Percentiles rank a stretch among this genome's conserved stretches.
Conservation (phyloP, 139 green algal genomes). For the Volvox africanus region DNA sequence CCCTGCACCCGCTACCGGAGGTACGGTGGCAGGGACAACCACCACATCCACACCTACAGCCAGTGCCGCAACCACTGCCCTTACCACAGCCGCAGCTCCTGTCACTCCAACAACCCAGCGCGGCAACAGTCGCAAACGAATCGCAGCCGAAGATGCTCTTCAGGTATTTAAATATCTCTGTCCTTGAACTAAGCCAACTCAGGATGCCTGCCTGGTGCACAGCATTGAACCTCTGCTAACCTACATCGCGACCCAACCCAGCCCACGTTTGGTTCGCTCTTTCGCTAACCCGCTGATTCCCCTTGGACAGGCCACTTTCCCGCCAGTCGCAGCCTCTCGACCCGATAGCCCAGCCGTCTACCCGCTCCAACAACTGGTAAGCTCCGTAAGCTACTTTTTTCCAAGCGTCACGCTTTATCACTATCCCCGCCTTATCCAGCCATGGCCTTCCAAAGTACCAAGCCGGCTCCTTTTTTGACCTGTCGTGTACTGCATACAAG, state of each 20-base stretch:
- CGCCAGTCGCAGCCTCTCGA: background rate
- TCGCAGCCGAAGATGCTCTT: background rate
- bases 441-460: no score
- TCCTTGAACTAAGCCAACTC: background rate
- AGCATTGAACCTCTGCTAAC: background rate
- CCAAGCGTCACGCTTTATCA: no score
- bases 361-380: background rate
- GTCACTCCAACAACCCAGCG: background rate
- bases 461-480: no score
- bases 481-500: no score
- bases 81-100: background rate
- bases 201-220: no score
- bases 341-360: background rate
- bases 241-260: background rate
- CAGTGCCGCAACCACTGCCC: background rate
- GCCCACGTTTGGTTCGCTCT: no score
- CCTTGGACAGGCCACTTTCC: no score
- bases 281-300: no score
- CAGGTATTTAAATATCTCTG: background rate
- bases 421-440: no score
- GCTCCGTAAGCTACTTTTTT: no score
- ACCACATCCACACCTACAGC: background rate
- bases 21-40: background rate
- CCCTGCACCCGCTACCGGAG: background rate
- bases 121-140: constrained; percentile 1